These are phyloP conservation scores for Arachis hypogaea DNA, from an alignment of 306 rosid genomes.

Conservation along the genomic window DNA sequence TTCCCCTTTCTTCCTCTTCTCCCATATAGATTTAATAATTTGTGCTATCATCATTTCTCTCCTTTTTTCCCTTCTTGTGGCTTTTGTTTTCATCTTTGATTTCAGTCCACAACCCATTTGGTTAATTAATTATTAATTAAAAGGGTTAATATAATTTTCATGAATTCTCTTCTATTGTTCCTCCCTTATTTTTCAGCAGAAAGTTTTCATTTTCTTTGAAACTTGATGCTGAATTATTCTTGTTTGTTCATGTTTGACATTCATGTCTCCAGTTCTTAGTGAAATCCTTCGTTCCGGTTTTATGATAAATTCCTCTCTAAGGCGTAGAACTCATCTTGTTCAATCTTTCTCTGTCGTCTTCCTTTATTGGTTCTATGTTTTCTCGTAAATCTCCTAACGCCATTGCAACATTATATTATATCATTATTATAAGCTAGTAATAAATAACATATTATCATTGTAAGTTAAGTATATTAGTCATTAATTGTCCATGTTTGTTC, in stretches of 20 bases:
- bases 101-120: constrained; percentile 10
- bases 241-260: constrained; percentile 61
- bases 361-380: constrained; percentile 97
- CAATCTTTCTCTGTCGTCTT: constrained; percentile 97
- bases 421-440: constrained; percentile 2
- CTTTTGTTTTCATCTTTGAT: constrained; percentile 11
- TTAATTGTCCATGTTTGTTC: constrained; percentile 10
- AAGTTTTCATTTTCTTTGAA: neutral
- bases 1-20: constrained; percentile 31
- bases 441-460: neutral
- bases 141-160: neutral
- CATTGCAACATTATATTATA: constrained; percentile 16
- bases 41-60: constrained; percentile 43
- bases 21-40: neutral
- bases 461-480: too few relatives aligned
- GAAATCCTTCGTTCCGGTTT: constrained; percentile 94
- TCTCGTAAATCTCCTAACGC: constrained; percentile 52
- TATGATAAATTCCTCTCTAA: constrained; percentile 76
- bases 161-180: too few relatives aligned
- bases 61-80: neutral
- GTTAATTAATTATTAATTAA: too few relatives aligned
- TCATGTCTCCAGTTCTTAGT: constrained; percentile 93
- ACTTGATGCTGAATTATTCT: neutral
- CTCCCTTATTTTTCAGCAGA: neutral
- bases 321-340: constrained; percentile 86